Conservation (phyloP, 306 rosid species). For the Dicorynia guianensis region DNA sequence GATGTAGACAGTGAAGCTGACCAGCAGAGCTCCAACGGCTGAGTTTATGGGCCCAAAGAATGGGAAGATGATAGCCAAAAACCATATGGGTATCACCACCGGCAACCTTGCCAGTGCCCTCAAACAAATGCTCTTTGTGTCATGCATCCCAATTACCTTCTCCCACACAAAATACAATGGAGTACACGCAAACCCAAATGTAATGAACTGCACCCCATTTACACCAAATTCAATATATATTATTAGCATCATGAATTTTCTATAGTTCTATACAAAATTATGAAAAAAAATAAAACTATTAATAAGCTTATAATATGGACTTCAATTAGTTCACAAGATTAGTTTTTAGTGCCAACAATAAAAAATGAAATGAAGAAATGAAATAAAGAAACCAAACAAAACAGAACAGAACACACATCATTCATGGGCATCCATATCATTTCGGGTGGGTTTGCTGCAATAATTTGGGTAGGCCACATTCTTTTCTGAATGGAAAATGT, state of each 20-base stretch:
- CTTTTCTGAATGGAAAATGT: too few species aligned
- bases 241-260: not conserved
- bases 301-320: too few species aligned
- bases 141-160: constrained; percentile 81
- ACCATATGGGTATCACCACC: constrained; percentile 74
- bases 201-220: constrained; percentile 60
- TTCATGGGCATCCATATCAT: too few species aligned
- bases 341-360: too few species aligned
- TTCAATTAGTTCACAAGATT: too few species aligned
- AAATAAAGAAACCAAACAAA: too few species aligned
- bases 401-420: too few species aligned
- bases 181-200: constrained; percentile 77
- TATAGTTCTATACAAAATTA: too few species aligned
- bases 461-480: too few species aligned
- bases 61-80: constrained; percentile 71
- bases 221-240: not conserved
- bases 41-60: constrained; percentile 79
- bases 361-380: too few species aligned
- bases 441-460: too few species aligned
- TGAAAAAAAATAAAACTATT: too few species aligned
- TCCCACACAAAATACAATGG: constrained; percentile 81
- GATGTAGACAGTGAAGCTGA: constrained; percentile 79
- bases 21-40: constrained; percentile 75
- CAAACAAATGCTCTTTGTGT: constrained; percentile 63
- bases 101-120: constrained; percentile 73